Base-by-base conservation (phyloP, 352 stramenopile genomes). In the Chrysophaeum taylorii region DNA sequence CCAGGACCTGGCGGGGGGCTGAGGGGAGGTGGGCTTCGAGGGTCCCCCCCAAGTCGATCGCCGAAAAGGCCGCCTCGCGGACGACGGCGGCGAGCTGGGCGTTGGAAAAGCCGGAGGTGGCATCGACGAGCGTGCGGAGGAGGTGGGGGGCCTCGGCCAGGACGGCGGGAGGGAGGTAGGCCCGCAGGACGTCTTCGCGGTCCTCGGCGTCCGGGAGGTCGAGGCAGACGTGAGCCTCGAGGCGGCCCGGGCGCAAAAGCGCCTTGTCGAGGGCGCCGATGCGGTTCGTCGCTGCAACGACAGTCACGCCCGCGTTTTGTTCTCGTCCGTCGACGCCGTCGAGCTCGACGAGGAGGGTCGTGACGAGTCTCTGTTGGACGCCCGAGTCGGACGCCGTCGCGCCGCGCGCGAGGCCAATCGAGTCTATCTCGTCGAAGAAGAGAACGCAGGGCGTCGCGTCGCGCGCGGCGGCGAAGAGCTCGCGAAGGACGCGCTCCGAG, bases 381-480 rank as follows among this genome's bases (percentile, higher is more conserved):
- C 33, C 37, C 23, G 29, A 25, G 4, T 37, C 14, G 0, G 25
- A 39, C 67, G 83, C 82, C 35, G 16, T 41, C 38, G 52, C 36
- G 62, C 2, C 35, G 35, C 9, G 25, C 54, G 39, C 63, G 43
- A 18, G 35, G 25, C 42, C 43, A 50, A 99, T 96, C 39, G 93
- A 94, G 79, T 99, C 95, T 33, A 99, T 82, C 78, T 99, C 96
- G 84, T 99, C 96, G 75, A 99, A 98, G 82, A 99, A 99, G 14
- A 99, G 80, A 57, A 99, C 88, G 75, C 92, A 98, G 7, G 96
- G 96, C 33, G 92, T 86, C 21, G 93, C 93, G 15, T 85, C 87
- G 73, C 94, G 85, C 18, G 96, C 95, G 74, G 97, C 90, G 71
- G 93, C 85, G 77, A 99, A 99, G 23, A 96, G 87, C 54, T 95